Conservation (phyloP, 192 early-diverging fungal genomes). For the Mortierella alpina region DNA sequence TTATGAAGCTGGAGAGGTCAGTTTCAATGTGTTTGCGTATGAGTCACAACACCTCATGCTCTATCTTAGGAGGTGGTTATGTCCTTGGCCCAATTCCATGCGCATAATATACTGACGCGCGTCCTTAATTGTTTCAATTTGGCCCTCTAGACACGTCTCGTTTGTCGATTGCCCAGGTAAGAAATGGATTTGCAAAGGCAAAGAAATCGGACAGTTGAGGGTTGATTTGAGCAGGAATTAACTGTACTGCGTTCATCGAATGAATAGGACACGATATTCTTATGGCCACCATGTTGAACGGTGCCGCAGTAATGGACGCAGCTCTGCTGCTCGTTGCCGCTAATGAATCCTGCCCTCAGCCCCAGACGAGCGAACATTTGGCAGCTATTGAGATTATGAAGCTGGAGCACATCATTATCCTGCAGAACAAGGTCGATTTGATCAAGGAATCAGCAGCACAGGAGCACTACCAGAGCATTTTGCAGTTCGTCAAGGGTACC, state of each 20-base stretch:
- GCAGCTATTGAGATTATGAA: constrained; percentile 99
- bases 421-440: constrained; percentile 99
- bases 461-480: constrained; percentile 91
- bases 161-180: constrained; percentile 98
- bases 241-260: not conserved
- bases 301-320: constrained; percentile 99
- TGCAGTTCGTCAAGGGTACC: constrained; percentile 92
- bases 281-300: constrained; percentile 99
- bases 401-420: constrained; percentile 94
- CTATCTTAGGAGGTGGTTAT: not conserved
- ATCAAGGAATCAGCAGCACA: constrained; percentile 93
- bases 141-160: constrained; percentile 82
- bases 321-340: constrained; percentile 97
- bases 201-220: not conserved
- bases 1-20: constrained; percentile 83
- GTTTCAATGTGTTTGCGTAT: not conserved
- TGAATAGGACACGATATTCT: constrained; percentile 91
- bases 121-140: not conserved
- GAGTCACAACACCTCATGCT: constrained; percentile 12
- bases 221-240: not conserved
- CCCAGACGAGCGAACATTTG: constrained; percentile 98
- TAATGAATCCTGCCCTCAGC: constrained; percentile 99
- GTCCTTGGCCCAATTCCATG: too few relatives aligned
- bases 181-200: not conserved
- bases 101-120: not conserved